Percentiles rank a stretch among this genome's conserved stretches.
Evolutionary conservation across 768 basidiomycete genomes (phyloP).

Genomic region (Roridomyces roridus): DNA sequence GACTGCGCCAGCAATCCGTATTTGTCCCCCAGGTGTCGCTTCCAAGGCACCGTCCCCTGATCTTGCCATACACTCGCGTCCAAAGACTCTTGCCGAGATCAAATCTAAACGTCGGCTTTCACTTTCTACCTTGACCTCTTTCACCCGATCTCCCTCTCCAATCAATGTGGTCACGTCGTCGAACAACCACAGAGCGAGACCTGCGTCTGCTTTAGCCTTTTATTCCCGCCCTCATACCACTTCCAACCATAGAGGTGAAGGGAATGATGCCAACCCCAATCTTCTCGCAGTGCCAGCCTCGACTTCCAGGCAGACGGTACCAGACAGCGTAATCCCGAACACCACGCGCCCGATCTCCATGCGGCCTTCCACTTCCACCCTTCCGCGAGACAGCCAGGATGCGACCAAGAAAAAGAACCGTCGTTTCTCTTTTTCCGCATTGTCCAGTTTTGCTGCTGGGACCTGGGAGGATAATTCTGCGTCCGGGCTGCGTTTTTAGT

Average conservation of each 20-base stretch:
- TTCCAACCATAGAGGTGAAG: slow-evolving; percentile 2
- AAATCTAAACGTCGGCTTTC: slow-evolving; percentile 45
- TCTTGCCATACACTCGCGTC: slow-evolving; percentile 28
- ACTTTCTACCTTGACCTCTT: slow-evolving; percentile 33
- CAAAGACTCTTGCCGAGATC: slow-evolving; percentile 37
- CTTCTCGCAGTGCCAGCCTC: slow-evolving; percentile 3
- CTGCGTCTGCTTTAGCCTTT: slow-evolving; percentile 22
- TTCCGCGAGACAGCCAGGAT: not conserved
- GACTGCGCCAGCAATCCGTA: slow-evolving; percentile 19
- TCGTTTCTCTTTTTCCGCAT: slow-evolving; percentile 38
- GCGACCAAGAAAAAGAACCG: slow-evolving; percentile 29
- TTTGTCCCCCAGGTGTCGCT: slow-evolving; percentile 24
- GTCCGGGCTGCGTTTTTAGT: not conserved
- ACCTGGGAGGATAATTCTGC: slow-evolving; percentile 22
- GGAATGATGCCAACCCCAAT: not conserved
- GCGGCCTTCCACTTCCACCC: not conserved
- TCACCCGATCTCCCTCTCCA: slow-evolving; percentile 24
- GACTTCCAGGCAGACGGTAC: not conserved
- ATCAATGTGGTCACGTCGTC: slow-evolving; percentile 17
- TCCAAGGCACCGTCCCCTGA: slow-evolving; percentile 28
- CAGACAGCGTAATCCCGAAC: slow-evolving; percentile 1
- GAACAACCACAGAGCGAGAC: slow-evolving; percentile 14
- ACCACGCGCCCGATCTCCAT: slow-evolving; percentile 3
- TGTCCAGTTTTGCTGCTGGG: slow-evolving; percentile 32
- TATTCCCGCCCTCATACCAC: slow-evolving; percentile 17